Conservation (phyloP, 225 moss, liverwort and hornwort genomes). For the Sphagnum tenellum region DNA sequence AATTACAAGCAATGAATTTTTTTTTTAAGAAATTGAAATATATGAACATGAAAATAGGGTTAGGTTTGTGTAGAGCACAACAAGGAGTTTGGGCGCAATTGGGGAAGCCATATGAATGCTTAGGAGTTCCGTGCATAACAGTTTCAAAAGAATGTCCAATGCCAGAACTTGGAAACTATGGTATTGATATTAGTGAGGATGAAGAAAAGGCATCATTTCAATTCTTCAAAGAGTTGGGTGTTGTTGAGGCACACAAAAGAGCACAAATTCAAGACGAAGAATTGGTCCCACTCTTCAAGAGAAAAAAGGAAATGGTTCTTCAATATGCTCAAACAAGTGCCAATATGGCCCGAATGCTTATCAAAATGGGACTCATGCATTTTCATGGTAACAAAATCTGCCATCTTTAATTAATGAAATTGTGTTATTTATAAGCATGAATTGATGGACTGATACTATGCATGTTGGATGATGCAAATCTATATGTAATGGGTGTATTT, state of each 20-base stretch:
- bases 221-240: not conserved
- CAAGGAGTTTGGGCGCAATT: slow-evolving; percentile 11
- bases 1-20: no score
- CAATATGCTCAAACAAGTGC: slow-evolving; percentile 3
- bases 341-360: slow-evolving; percentile 10
- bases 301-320: slow-evolving; percentile 2
- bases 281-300: not conserved
- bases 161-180: slow-evolving; percentile 1
- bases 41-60: no score
- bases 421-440: no score
- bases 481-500: no score
- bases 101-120: slow-evolving; percentile 7
- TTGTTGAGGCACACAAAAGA: not conserved
- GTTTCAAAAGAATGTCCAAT: slow-evolving; percentile 1
- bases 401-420: no score
- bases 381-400: slow-evolving; percentile 1
- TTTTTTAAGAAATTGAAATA: no score
- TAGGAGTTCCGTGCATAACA: slow-evolving; percentile 4
- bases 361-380: slow-evolving; percentile 12
- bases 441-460: no score
- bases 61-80: slow-evolving; percentile 1
- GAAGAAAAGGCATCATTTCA: slow-evolving; percentile 3
- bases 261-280: slow-evolving; percentile 1
- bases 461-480: no score
- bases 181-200: not conserved